Percentiles rank a stretch among this genome's conserved stretches.
Evolutionary conservation across 805 yeast genomes (phyloP).

Genomic region (Saturnispora quitensis): DNA sequence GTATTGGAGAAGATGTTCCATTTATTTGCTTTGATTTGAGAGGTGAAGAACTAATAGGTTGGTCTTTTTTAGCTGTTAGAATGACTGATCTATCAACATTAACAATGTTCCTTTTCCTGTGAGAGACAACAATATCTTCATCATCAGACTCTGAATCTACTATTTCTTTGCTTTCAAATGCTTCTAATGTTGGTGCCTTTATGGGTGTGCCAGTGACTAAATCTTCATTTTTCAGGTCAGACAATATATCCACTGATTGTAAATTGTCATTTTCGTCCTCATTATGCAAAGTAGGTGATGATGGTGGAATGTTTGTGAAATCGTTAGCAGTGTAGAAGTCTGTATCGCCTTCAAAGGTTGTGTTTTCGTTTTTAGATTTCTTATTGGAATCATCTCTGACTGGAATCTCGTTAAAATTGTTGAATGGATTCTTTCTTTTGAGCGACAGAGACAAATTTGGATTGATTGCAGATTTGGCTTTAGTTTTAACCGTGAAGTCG

Average conservation of each 20-base stretch:
- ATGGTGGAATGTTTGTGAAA: constrained; percentile 21
- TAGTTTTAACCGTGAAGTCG: constrained; percentile 35
- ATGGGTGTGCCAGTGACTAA: constrained; percentile 6
- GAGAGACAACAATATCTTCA: constrained; percentile 51
- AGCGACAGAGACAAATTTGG: background rate
- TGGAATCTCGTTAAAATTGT: constrained; percentile 11
- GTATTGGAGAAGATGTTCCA: constrained; percentile 21
- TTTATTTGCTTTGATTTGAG: constrained; percentile 10
- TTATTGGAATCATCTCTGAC: background rate
- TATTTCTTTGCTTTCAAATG: background rate
- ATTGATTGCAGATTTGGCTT: constrained; percentile 3
- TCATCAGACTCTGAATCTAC: constrained; percentile 27
- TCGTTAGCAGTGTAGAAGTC: constrained; percentile 17
- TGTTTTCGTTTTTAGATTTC: background rate
- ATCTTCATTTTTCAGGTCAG: constrained; percentile 6
- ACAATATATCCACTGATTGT: constrained; percentile 8
- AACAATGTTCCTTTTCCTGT: constrained; percentile 40
- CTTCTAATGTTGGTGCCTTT: background rate
- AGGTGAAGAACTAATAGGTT: constrained; percentile 22
- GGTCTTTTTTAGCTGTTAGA: constrained; percentile 27
- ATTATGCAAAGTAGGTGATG: constrained; percentile 23
- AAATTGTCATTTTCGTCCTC: background rate
- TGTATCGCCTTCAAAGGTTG: constrained; percentile 16
- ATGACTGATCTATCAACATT: constrained; percentile 35
- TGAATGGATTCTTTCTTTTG: constrained; percentile 21